Conservation (phyloP, 2,329 filamentous ascomycete genomes). For the Arthrobotrys conoides region DNA sequence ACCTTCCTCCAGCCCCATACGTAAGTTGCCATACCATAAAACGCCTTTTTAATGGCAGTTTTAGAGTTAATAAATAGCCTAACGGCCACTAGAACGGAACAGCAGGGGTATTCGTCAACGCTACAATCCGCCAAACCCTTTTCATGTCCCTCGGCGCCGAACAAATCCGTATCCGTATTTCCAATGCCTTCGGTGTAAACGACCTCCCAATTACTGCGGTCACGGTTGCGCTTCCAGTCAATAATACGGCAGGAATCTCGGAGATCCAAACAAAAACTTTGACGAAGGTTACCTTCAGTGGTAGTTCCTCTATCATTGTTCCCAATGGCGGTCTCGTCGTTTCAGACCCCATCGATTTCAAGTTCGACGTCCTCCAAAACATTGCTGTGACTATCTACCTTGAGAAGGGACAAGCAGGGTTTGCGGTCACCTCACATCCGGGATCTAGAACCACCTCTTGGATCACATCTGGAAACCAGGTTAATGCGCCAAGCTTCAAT, state of each 20-base stretch:
- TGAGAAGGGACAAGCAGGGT: slow-evolving; percentile 72
- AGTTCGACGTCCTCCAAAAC: slow-evolving; percentile 70
- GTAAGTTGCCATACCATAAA: slow-evolving; percentile 67
- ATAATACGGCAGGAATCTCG: slow-evolving; percentile 72
- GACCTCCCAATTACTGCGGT: slow-evolving; percentile 75
- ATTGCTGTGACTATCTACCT: slow-evolving; percentile 75
- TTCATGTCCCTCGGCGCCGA: slow-evolving; percentile 73
- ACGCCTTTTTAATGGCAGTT: not conserved
- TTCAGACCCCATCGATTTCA: slow-evolving; percentile 75
- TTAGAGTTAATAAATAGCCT: not conserved
- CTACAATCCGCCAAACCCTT: slow-evolving; percentile 77
- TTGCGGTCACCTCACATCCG: slow-evolving; percentile 75
- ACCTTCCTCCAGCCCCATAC: slow-evolving; percentile 75
- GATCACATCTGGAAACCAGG: slow-evolving; percentile 74
- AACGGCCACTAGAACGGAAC: slow-evolving; percentile 63
- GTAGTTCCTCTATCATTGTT: slow-evolving; percentile 70
- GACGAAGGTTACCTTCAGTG: slow-evolving; percentile 74
- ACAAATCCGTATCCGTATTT: slow-evolving; percentile 75
- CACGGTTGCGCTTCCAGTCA: slow-evolving; percentile 72
- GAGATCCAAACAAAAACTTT: slow-evolving; percentile 72
- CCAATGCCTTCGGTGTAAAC: slow-evolving; percentile 76
- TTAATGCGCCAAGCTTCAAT: slow-evolving; percentile 69
- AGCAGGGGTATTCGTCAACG: slow-evolving; percentile 72
- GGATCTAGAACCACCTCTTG: slow-evolving; percentile 76
- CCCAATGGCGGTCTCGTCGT: slow-evolving; percentile 74